These are phyloP conservation scores for Amanita polypyramis DNA, from an alignment of 768 basidiomycete genomes.

Conservation along the genomic window DNA sequence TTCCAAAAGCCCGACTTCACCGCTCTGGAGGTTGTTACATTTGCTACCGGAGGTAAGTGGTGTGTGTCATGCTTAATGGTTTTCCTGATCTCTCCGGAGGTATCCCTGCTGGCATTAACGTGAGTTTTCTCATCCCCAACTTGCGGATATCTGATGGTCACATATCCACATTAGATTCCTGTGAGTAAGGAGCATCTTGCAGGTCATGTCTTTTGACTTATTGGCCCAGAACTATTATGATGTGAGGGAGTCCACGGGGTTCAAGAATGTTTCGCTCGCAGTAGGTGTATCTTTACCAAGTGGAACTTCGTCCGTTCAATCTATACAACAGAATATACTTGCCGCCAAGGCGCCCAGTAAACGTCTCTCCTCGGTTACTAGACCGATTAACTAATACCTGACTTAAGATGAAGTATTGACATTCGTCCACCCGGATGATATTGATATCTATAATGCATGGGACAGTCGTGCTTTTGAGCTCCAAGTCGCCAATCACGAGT, in stretches of 20 bases:
- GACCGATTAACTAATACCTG: background rate
- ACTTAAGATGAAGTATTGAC: conserved; percentile 61
- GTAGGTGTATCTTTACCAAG: conserved; percentile 26
- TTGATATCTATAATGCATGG: conserved; percentile 66
- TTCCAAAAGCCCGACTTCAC: conserved; percentile 88
- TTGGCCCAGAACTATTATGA: conserved; percentile 64
- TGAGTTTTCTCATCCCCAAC: conserved; percentile 20
- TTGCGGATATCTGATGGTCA: background rate
- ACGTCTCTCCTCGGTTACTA: conserved; percentile 11
- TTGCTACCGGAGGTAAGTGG: conserved; percentile 67
- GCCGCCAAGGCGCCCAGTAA: conserved; percentile 79
- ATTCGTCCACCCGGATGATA: conserved; percentile 75
- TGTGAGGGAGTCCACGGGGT: conserved; percentile 70
- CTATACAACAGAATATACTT: conserved; percentile 53
- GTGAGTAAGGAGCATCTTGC: conserved; percentile 22
- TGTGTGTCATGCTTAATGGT: background rate
- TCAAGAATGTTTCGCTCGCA: conserved; percentile 83
- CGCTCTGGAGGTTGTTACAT: conserved; percentile 71
- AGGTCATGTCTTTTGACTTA: background rate
- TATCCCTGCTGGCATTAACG: conserved; percentile 84
- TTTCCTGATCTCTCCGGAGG: conserved; percentile 25
- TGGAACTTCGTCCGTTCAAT: background rate
- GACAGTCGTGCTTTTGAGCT: conserved; percentile 73
- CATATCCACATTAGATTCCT: conserved; percentile 39
- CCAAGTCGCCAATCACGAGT: conserved; percentile 86